Evolutionary conservation across 257 asterid species (phyloP).

Genomic region (Orobanche coerulescens): DNA sequence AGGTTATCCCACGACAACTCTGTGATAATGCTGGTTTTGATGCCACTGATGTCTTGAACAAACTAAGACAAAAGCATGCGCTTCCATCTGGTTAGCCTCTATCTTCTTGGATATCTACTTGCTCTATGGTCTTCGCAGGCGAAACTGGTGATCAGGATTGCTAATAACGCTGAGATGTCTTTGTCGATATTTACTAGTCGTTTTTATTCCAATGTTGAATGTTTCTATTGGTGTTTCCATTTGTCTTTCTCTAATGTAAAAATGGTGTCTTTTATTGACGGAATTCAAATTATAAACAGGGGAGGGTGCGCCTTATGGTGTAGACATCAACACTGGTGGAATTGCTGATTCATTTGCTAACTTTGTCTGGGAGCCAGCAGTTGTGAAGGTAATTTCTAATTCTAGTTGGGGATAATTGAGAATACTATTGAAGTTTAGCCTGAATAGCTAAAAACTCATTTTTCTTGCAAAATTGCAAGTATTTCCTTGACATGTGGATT

Average conservation of each 20-base stretch:
- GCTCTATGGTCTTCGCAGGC: background rate
- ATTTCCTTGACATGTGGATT: background rate
- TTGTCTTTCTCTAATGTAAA: background rate
- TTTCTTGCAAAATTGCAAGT: background rate
- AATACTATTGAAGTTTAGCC: background rate
- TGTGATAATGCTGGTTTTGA: constrained; percentile 64
- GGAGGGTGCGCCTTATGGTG: constrained; percentile 50
- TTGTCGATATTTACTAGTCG: no score
- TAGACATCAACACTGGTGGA: constrained; percentile 50
- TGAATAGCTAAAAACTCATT: background rate
- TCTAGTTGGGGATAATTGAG: background rate
- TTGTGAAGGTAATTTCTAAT: constrained; percentile 50
- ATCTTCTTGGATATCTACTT: background rate
- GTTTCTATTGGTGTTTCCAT: background rate
- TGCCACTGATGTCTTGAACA: constrained; percentile 94
- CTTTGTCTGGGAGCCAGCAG: constrained; percentile 88
- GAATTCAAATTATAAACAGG: constrained; percentile 27
- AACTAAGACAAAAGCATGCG: constrained; percentile 92
- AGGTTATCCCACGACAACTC: constrained; percentile 44
- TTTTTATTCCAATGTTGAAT: background rate
- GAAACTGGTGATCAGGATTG: no score
- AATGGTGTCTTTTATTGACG: background rate
- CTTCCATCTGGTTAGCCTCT: constrained; percentile 69
- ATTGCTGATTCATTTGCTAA: constrained; percentile 70
- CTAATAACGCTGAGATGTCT: no score